These are phyloP conservation scores for Carpinus viminea DNA, from an alignment of 306 rosid genomes.

Conservation along the genomic window DNA sequence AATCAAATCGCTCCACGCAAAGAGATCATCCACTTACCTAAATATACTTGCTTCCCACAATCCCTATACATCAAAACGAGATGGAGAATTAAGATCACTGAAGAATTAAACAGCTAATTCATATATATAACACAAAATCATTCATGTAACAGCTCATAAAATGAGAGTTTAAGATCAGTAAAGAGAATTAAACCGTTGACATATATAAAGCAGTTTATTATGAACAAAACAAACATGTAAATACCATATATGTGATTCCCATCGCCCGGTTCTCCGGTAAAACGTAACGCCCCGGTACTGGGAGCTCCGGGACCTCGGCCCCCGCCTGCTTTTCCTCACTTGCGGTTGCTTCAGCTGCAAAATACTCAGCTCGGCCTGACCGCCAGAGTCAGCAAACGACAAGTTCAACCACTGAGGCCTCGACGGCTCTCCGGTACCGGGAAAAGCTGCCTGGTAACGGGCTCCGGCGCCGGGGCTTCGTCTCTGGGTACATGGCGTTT, in stretches of 20 bases:
- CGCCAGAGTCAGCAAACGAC: constrained; percentile 36
- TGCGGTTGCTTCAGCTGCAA: constrained; percentile 42
- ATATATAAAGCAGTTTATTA: not conserved
- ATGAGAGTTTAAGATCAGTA: not conserved
- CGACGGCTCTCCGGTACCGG: constrained; percentile 30
- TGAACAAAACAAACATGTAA: constrained; percentile 3
- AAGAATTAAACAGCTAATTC: no score
- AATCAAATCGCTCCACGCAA: not conserved
- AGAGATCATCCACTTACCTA: constrained; percentile 36
- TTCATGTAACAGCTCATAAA: no score
- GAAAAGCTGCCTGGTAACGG: constrained; percentile 37
- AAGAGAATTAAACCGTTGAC: not conserved
- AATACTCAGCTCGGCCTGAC: constrained; percentile 32
- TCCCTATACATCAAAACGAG: constrained; percentile 36
- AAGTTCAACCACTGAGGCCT: constrained; percentile 52
- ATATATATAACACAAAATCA: no score
- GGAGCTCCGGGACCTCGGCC: constrained; percentile 62
- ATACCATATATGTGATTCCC: constrained; percentile 74
- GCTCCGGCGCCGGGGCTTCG: constrained; percentile 12
- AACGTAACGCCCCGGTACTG: constrained; percentile 67
- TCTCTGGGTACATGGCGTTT: not conserved
- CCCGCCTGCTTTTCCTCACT: constrained; percentile 51
- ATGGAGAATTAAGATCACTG: no score
- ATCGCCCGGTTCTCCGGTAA: constrained; percentile 64
- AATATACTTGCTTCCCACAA: constrained; percentile 64